A percentile compares a stretch with the other conserved stretches of the same genome.
Conservation (phyloP, 257 asterid genomes). For the Plantago elongata region DNA sequence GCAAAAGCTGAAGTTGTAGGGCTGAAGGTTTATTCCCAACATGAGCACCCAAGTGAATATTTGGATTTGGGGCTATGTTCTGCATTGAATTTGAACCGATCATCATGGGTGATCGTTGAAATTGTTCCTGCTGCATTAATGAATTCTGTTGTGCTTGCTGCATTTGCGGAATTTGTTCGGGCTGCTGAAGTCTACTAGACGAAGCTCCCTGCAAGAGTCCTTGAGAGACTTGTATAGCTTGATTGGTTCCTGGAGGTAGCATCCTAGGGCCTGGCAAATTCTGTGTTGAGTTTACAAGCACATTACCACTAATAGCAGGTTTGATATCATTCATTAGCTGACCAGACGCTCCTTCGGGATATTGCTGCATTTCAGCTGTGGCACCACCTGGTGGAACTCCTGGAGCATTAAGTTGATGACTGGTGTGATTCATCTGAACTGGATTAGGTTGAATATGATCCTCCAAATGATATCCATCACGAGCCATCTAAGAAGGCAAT, state of each 20-base stretch:
- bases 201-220: slow-evolving; percentile 56
- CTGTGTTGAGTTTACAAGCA: slow-evolving; percentile 41
- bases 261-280: slow-evolving; percentile 51
- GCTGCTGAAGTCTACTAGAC: slow-evolving; percentile 58
- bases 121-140: slow-evolving; percentile 50
- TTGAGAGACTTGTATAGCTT: slow-evolving; percentile 70
- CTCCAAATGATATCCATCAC: slow-evolving; percentile 65
- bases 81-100: slow-evolving; percentile 55
- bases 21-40: slow-evolving; percentile 47
- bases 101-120: slow-evolving; percentile 76
- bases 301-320: slow-evolving; percentile 43
- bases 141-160: slow-evolving; percentile 48
- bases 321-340: slow-evolving; percentile 47
- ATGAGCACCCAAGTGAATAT: slow-evolving; percentile 53
- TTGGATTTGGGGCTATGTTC: slow-evolving; percentile 62
- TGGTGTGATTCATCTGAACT: slow-evolving; percentile 35
- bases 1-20: slow-evolving; percentile 64
- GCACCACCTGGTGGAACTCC: slow-evolving; percentile 38
- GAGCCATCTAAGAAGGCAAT: slow-evolving; percentile 55
- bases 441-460: slow-evolving; percentile 71
- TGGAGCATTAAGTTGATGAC: slow-evolving; percentile 37
- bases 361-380: slow-evolving; percentile 60
- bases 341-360: slow-evolving; percentile 54
- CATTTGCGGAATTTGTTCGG: slow-evolving; percentile 51
- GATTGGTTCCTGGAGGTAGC: slow-evolving; percentile 63